phyloP scores from a whole-genome alignment of 2,329 filamentous ascomycete genomes.

The Aspergillus sp. region DNA sequence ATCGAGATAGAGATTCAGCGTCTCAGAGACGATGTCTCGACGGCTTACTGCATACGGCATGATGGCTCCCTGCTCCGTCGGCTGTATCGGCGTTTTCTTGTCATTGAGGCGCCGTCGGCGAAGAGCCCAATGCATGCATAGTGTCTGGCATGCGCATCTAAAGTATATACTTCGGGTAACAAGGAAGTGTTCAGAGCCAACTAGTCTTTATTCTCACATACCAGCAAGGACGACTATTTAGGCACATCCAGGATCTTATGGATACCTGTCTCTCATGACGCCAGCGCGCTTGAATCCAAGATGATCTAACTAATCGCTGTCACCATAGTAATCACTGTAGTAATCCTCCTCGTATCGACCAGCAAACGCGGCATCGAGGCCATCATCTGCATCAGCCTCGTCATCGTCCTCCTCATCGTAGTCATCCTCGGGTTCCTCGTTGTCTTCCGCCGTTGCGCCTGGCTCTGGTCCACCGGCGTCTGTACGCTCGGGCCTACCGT shows the following conservation, averaged over 20 bases:
- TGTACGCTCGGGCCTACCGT: not conserved
- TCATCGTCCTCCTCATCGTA: slow-evolving; percentile 37
- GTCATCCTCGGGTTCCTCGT: slow-evolving; percentile 22
- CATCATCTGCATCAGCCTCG: slow-evolving; percentile 30
- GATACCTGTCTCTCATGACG: no score
- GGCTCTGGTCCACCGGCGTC: slow-evolving; percentile 12
- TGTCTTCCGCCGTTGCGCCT: slow-evolving; percentile 15
- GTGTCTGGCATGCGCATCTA: not conserved
- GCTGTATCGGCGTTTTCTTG: not conserved
- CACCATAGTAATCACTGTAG: slow-evolving; percentile 30
- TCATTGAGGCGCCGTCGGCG: not conserved
- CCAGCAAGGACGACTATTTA: not conserved
- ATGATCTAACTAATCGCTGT: slow-evolving; percentile 22
- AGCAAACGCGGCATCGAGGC: slow-evolving; percentile 37
- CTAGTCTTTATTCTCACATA: not conserved
- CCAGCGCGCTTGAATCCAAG: not conserved
- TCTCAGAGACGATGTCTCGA: not conserved
- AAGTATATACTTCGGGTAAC: not conserved
- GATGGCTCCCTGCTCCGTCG: not conserved
- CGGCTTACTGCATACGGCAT: not conserved
- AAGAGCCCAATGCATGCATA: not conserved
- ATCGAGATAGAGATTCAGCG: not conserved
- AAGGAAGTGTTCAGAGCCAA: not conserved
- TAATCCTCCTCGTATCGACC: slow-evolving; percentile 33
- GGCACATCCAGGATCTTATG: no score